Evolutionary conservation across 2,329 filamentous ascomycete species (phyloP), one percentile per base, ranked within the genome.

Genomic region (Parastagonospora avenae): DNA sequence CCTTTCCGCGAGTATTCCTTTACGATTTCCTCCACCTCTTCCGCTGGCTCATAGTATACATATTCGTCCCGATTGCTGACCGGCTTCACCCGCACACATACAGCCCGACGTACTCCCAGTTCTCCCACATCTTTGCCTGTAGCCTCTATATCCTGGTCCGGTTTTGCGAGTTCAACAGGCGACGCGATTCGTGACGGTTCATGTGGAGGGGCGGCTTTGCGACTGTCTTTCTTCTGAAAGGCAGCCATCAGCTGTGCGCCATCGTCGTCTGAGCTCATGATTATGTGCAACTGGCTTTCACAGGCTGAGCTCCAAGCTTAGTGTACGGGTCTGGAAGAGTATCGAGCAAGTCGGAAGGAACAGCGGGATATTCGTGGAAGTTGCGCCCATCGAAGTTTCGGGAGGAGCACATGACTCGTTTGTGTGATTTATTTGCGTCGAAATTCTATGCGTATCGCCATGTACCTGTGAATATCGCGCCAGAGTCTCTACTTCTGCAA

Each of bases 1-100:
- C 72, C 68, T 4, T 57, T 60, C 11, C 61, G 55, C 8, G 66
- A 61, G 37, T 62, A 60, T 54, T 79, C 74, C 14, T 68, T 62
- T n/a, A 79, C 12, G 1, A 82, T 70, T 9, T 64, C 63, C n/a
- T 68, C 65, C 1, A 80, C 74, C 12, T 65, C 59, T 19, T 72
- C 63, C 15, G 59, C 50, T 4, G 66, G 68, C 36, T 69, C 63
- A 19, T 67, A 67, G 42, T 67, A 70, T 4, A 46, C 66, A 39
- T 75, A 77, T 19, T 74, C 72, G 4, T 68, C 46, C 12, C 48
- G 59, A 28, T 71, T 62, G 2, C 46, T 52, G 3, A 66, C 58
- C 0, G 66, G 68, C 1, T 59, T 48, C 2, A 67, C 59, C 6
- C 62, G 55, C 10, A 76, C 64, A n/a, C 54, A 60, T 1, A 70